A percentile compares a stretch with the other conserved stretches of the same genome.
phyloP scores from a whole-genome alignment of 106 monocot genomes.

The Ottelia alismoides region DNA sequence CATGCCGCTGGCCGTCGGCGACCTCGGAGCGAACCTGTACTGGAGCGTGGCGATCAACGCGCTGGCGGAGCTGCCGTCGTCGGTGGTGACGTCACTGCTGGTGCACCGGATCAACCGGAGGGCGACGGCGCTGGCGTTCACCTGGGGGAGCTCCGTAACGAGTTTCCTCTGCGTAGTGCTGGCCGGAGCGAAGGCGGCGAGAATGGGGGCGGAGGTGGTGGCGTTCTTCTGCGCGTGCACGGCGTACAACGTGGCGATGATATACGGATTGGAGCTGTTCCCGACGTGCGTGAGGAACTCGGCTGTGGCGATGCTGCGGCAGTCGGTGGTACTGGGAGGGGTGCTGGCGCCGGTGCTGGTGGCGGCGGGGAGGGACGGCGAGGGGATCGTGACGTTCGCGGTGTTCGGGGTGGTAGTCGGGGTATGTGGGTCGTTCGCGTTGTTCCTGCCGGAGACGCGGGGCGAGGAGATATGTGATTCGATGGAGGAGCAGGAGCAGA shows the following conservation, averaged over 20 bases:
- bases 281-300: constrained; percentile 28
- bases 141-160: constrained; percentile 20
- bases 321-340: constrained; percentile 17
- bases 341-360: constrained; percentile 17
- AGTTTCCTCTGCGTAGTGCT: constrained; percentile 29
- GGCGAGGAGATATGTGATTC: constrained; percentile 17
- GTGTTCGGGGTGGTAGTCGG: constrained; percentile 22
- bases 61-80: constrained; percentile 49
- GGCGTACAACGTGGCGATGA: constrained; percentile 27
- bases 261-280: constrained; percentile 23
- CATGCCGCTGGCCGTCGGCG: constrained; percentile 53
- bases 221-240: constrained; percentile 58
- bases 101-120: constrained; percentile 32
- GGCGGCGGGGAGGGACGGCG: constrained; percentile 7
- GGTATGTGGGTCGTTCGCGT: constrained; percentile 10
- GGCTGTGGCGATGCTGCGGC: constrained; percentile 21
- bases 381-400: constrained; percentile 13
- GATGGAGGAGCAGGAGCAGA: constrained; percentile 26
- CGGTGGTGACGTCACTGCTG: constrained; percentile 32
- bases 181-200: background rate
- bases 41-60: constrained; percentile 59
- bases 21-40: constrained; percentile 48
- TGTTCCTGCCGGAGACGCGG: constrained; percentile 17
- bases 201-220: constrained; percentile 38
- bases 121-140: constrained; percentile 17